phyloP scores from a whole-genome alignment of 2,329 filamentous ascomycete genomes.

The Hymenoscyphus fructigenus region DNA sequence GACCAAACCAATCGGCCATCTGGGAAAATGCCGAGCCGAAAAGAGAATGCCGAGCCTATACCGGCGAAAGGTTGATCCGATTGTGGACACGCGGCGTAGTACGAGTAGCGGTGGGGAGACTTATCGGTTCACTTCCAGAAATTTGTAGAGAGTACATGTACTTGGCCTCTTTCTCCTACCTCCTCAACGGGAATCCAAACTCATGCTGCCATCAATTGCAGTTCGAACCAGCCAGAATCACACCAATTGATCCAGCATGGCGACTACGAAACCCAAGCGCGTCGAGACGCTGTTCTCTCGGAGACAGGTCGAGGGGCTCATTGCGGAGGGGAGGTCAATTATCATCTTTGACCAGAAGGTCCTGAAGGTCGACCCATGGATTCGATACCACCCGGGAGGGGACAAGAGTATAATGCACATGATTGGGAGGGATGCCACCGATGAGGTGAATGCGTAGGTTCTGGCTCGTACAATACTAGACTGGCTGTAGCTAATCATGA shows the following conservation, averaged over 20 bases:
- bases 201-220: not conserved
- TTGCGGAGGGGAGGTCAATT: conserved; percentile 76
- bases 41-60: too few relatives aligned
- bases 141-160: not conserved
- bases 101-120: conserved; percentile 6
- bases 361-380: conserved; percentile 84
- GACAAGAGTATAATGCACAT: conserved; percentile 90
- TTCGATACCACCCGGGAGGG: conserved; percentile 88
- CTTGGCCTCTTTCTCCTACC: not conserved
- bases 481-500: conserved; percentile 2
- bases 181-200: not conserved
- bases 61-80: too few relatives aligned
- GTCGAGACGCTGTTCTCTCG: conserved; percentile 50
- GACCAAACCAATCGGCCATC: too few relatives aligned
- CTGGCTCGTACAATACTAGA: not conserved
- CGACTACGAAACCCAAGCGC: conserved; percentile 15
- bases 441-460: conserved; percentile 84
- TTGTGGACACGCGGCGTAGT: too few relatives aligned
- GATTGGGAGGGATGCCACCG: conserved; percentile 90
- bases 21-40: too few relatives aligned
- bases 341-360: conserved; percentile 81
- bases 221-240: not conserved
- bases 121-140: not conserved
- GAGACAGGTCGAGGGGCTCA: conserved; percentile 73
- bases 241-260: conserved; percentile 11